These are phyloP conservation scores for Cyclotella distinguenda DNA, from an alignment of 108 stramenopile species.

Conservation along the genomic window DNA sequence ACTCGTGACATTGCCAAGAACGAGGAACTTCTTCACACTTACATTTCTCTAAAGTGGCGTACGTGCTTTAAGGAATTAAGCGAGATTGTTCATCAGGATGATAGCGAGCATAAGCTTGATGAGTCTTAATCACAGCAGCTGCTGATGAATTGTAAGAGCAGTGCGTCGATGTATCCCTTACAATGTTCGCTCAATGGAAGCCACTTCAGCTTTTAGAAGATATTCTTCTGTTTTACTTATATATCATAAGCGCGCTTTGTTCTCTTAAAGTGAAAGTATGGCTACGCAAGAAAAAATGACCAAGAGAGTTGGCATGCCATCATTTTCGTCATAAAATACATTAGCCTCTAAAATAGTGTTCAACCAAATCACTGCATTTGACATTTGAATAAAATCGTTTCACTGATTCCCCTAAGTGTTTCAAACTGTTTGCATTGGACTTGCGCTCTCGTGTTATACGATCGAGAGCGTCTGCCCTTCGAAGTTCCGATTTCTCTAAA, in stretches of 20 bases:
- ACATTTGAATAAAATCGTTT: slow-evolving; percentile 74
- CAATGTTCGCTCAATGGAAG: too few species aligned
- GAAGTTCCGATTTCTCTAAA: slow-evolving; percentile 64
- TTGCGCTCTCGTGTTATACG: slow-evolving; percentile 58
- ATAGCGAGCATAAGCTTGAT: slow-evolving; percentile 13
- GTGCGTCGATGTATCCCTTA: too few species aligned
- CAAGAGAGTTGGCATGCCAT: too few species aligned
- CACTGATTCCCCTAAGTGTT: slow-evolving; percentile 61
- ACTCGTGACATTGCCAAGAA: slow-evolving; percentile 62
- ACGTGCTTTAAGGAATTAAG: slow-evolving; percentile 66
- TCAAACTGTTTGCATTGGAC: slow-evolving; percentile 63
- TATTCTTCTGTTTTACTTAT: too few species aligned
- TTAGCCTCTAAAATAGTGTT: background rate
- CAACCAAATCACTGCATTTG: slow-evolving; percentile 31
- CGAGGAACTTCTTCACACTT: slow-evolving; percentile 75
- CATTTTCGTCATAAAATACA: background rate
- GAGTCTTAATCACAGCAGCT: too few species aligned
- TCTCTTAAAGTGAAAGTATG: too few species aligned
- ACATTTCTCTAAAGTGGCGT: slow-evolving; percentile 72
- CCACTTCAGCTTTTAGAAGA: too few species aligned
- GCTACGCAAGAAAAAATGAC: too few species aligned
- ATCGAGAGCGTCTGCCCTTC: slow-evolving; percentile 71
- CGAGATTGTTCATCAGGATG: slow-evolving; percentile 62
- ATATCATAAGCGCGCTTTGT: too few species aligned
- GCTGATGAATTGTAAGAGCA: too few species aligned